These are phyloP conservation scores for Ambrosia trifida DNA, from an alignment of 129 eudicot genomes.

Conservation along the genomic window DNA sequence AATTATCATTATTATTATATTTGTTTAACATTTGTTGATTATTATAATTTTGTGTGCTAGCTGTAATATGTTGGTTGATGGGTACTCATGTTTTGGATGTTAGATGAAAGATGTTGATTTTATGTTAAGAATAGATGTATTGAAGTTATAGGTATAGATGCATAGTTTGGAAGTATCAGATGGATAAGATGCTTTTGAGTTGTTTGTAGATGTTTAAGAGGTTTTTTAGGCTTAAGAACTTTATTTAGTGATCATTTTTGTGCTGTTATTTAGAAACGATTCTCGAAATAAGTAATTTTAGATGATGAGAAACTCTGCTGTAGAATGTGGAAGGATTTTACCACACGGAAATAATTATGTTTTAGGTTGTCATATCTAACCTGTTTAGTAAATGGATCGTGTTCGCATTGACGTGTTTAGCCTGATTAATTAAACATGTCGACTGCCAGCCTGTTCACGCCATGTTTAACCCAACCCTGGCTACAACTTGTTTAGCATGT, in stretches of 20 bases:
- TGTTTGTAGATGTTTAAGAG: slow-evolving; percentile 1
- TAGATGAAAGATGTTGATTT: neutral
- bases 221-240: slow-evolving; percentile 15
- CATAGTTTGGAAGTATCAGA: no score
- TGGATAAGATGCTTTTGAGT: neutral
- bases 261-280: slow-evolving; percentile 7
- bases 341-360: no score
- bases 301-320: neutral
- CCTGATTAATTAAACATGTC: neutral
- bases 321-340: neutral
- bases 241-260: neutral
- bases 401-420: neutral
- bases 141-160: no score
- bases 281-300: slow-evolving; percentile 1
- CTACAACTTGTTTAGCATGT: neutral
- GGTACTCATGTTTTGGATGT: neutral
- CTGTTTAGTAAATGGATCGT: no score
- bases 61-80: neutral
- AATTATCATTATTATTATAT: no score
- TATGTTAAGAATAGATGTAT: neutral
- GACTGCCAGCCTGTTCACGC: neutral
- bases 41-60: neutral
- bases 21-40: no score
- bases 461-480: neutral
- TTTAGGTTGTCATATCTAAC: no score